A percentile compares a stretch with the other conserved stretches of the same genome.
Evolutionary conservation across 345 rosid species (phyloP).

Genomic region (Garcia nutans): DNA sequence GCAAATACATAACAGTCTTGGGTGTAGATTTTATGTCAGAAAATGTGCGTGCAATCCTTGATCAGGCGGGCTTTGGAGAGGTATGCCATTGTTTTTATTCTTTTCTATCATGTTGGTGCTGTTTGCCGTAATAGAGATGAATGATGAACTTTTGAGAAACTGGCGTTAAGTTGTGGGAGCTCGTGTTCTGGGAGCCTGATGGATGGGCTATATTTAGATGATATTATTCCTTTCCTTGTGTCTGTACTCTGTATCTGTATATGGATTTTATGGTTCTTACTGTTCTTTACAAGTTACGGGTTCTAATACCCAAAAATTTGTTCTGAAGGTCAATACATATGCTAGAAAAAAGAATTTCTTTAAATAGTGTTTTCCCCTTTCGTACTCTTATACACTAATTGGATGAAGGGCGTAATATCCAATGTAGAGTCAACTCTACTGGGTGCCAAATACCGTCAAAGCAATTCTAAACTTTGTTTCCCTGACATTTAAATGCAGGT

Average conservation of each 20-base stretch:
- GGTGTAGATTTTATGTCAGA: slow-evolving; percentile 99
- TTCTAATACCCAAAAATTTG: not conserved
- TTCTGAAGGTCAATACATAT: not conserved
- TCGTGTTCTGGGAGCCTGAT: no score
- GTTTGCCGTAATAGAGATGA: no score
- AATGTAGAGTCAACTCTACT: not conserved
- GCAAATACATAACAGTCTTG: slow-evolving; percentile 76
- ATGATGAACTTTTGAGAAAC: no score
- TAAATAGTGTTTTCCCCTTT: not conserved
- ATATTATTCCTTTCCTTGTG: no score
- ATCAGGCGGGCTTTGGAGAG: slow-evolving; percentile 85
- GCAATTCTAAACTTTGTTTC: slow-evolving; percentile 11
- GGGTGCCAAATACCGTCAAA: not conserved
- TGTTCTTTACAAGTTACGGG: not conserved
- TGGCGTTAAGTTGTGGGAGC: no score
- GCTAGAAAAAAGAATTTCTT: not conserved
- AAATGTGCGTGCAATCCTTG: slow-evolving; percentile 91
- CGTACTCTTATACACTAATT: not conserved
- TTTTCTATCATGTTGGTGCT: not conserved
- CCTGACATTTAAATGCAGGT: slow-evolving; percentile 48
- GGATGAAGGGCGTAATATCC: not conserved
- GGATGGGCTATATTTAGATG: no score
- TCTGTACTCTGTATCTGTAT: no score
- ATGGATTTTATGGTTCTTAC: not conserved
- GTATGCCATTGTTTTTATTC: slow-evolving; percentile 31